These are phyloP conservation scores for Cardamine chenopodiifolia DNA, from an alignment of 345 rosid species.

Conservation along the genomic window DNA sequence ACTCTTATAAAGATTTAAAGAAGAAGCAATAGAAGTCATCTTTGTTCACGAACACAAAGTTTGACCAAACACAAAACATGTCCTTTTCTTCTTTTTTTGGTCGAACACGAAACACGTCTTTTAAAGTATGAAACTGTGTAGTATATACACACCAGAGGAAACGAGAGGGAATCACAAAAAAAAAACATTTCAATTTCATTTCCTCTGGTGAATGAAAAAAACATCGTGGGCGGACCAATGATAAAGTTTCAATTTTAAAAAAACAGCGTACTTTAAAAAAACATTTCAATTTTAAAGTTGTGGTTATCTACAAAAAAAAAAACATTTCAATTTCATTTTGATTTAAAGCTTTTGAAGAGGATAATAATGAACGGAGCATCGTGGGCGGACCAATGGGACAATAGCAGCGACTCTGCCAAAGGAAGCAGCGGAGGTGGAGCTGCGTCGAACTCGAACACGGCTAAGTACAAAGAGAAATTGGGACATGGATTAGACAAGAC, in stretches of 20 bases:
- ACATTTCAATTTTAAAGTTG: too few species aligned
- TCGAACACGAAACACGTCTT: constrained; percentile 27
- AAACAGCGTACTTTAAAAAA: too few species aligned
- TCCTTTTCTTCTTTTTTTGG: constrained; percentile 33
- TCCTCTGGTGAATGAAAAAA: too few species aligned
- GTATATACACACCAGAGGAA: constrained; percentile 21
- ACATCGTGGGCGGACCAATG: too few species aligned
- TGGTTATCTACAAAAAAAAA: neutral
- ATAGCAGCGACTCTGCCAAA: constrained; percentile 32
- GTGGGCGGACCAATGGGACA: constrained; percentile 94
- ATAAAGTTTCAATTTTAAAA: too few species aligned
- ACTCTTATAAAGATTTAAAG: neutral
- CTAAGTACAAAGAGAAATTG: constrained; percentile 75
- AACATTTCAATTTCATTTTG: neutral
- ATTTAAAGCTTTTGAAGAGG: neutral
- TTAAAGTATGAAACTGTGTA: neutral
- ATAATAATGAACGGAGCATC: constrained; percentile 52
- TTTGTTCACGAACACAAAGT: constrained; percentile 27
- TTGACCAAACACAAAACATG: constrained; percentile 36
- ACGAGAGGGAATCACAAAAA: constrained; percentile 11
- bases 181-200: neutral
- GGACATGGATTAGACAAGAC: constrained; percentile 66
- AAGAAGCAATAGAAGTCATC: constrained; percentile 26
- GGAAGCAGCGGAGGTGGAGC: constrained; percentile 38
- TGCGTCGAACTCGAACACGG: constrained; percentile 34